Conservation (phyloP, 306 rosid genomes). For the Astragalus membranaceus region DNA sequence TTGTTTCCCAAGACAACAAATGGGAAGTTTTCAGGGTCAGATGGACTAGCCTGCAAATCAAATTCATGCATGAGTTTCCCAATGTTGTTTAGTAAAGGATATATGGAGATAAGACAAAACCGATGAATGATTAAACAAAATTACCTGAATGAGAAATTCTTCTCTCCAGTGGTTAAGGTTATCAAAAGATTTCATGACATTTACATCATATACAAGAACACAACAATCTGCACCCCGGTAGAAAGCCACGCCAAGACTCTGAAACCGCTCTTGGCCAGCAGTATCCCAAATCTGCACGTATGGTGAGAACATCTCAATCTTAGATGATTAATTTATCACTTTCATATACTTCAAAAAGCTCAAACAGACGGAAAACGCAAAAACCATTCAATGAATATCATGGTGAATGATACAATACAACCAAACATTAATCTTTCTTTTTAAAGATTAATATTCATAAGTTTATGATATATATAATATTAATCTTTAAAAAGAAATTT, state of each 20-base stretch:
- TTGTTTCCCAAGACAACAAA: slow-evolving; percentile 99
- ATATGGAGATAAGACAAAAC: not conserved
- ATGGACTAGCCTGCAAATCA: slow-evolving; percentile 91
- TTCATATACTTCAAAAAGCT: slow-evolving; percentile 15
- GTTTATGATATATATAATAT: too few species aligned
- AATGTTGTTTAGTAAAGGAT: not conserved
- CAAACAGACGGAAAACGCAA: slow-evolving; percentile 1
- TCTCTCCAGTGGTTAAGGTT: slow-evolving; percentile 98
- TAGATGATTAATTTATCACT: slow-evolving; percentile 2
- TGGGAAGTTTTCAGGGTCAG: slow-evolving; percentile 97
- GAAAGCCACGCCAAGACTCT: slow-evolving; percentile 98
- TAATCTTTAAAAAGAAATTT: too few species aligned
- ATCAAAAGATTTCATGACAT: slow-evolving; percentile 92
- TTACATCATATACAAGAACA: slow-evolving; percentile 96
- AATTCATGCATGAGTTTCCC: slow-evolving; percentile 4
- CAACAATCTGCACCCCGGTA: slow-evolving; percentile 99
- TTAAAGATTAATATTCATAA: too few species aligned
- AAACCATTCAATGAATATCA: not conserved
- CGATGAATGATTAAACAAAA: not conserved
- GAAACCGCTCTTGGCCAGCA: slow-evolving; percentile 98
- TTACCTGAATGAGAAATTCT: slow-evolving; percentile 96
- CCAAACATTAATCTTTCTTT: not conserved
- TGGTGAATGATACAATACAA: not conserved
- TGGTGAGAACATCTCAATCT: slow-evolving; percentile 5
- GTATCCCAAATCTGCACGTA: slow-evolving; percentile 85